A percentile compares a stretch with the other conserved stretches of the same genome.
Evolutionary conservation across 225 moss, liverwort and hornwort genomes (phyloP).

Genomic region (Bryoerythrophyllum caledonicum): DNA sequence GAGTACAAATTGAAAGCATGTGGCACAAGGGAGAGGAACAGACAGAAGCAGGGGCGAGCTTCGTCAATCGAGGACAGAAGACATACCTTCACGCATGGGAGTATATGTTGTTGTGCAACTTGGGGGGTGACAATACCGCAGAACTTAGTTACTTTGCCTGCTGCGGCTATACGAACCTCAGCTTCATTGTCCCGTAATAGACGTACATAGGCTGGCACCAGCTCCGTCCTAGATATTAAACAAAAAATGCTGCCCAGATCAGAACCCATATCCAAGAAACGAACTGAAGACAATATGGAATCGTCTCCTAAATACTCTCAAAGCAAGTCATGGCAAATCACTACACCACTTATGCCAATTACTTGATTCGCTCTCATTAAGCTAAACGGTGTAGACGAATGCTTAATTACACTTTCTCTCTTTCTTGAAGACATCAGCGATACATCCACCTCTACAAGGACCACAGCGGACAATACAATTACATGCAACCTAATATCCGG

Average conservation of each 20-base stretch:
- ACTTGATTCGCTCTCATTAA: background rate
- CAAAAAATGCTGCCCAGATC: constrained; percentile 9
- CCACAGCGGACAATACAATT: background rate
- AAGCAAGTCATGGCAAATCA: constrained; percentile 15
- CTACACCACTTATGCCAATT: background rate
- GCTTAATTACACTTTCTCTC: background rate
- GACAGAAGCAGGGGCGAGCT: background rate
- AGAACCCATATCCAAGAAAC: constrained; percentile 15
- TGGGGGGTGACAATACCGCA: constrained; percentile 87
- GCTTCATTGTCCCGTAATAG: constrained; percentile 94
- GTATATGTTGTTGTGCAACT: constrained; percentile 91
- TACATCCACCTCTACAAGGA: background rate
- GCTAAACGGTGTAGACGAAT: background rate
- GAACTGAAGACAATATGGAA: background rate
- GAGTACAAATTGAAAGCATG: background rate
- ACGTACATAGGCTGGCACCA: constrained; percentile 94
- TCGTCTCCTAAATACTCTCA: constrained; percentile 7
- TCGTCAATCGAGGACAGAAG: constrained; percentile 11
- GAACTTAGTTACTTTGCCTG: constrained; percentile 97
- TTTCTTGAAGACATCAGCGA: background rate
- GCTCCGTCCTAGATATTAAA: constrained; percentile 66
- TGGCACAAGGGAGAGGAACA: background rate
- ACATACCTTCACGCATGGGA: constrained; percentile 91
- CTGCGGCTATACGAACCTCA: constrained; percentile 96
- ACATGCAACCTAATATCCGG: background rate